These are phyloP conservation scores for Rhizopogon salebrosus DNA, from an alignment of 768 basidiomycete genomes.

Conservation along the genomic window DNA sequence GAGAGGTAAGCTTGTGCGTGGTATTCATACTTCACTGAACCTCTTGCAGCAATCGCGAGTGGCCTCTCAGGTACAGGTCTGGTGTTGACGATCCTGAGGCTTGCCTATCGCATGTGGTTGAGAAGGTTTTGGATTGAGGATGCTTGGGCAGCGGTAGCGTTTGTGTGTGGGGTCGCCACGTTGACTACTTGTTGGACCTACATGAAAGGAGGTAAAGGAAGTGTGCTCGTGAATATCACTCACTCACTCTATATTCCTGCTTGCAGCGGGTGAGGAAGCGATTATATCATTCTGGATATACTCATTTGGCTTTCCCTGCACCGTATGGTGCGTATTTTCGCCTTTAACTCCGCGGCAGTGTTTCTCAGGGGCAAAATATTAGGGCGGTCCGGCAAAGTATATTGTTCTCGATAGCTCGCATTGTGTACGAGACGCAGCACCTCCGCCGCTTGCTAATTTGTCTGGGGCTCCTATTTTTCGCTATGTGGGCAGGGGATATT, in stretches of 20 bases:
- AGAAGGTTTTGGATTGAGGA: slow-evolving; percentile 18
- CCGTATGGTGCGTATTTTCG: slow-evolving; percentile 11
- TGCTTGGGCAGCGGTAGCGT: slow-evolving; percentile 12
- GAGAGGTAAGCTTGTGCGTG: neutral
- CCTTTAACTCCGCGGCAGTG: neutral
- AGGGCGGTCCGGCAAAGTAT: slow-evolving; percentile 20
- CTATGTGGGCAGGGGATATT: slow-evolving; percentile 4
- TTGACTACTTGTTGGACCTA: slow-evolving; percentile 8
- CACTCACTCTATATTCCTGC: neutral
- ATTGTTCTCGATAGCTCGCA: slow-evolving; percentile 13
- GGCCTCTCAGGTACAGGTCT: slow-evolving; percentile 5
- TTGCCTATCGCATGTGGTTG: slow-evolving; percentile 17
- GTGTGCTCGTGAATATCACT: neutral
- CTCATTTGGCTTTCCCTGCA: slow-evolving; percentile 5
- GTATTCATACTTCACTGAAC: neutral
- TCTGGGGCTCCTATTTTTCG: slow-evolving; percentile 8
- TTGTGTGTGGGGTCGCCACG: slow-evolving; percentile 8
- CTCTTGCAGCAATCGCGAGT: slow-evolving; percentile 5
- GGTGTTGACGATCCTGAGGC: slow-evolving; percentile 10
- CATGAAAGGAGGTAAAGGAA: slow-evolving; percentile 1
- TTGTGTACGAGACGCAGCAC: slow-evolving; percentile 9
- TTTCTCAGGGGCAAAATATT: neutral
- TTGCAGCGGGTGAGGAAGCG: neutral
- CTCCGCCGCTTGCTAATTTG: slow-evolving; percentile 6
- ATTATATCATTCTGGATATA: slow-evolving; percentile 12